Conservation (phyloP, 2,329 filamentous ascomycete genomes). For the Aureobasidium melanogenum region DNA sequence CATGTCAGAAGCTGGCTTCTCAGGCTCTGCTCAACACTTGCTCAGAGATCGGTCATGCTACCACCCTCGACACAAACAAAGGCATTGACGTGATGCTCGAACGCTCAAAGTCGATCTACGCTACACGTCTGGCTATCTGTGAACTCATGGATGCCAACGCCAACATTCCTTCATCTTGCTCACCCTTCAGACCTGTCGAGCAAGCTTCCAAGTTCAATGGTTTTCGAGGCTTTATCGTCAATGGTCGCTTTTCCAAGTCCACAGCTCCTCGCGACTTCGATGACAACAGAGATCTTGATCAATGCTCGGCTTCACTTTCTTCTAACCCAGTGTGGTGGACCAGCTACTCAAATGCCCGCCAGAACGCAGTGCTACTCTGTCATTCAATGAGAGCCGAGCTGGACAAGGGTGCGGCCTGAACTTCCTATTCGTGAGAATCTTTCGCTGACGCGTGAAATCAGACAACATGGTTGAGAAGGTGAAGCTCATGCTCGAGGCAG, state of each 20-base stretch:
- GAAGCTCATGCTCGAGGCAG: conserved; percentile 5
- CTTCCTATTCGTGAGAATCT: neutral
- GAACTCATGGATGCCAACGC: conserved; percentile 47
- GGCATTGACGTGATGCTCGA: conserved; percentile 30
- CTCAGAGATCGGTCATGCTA: conserved; percentile 34
- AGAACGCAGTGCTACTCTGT: conserved; percentile 54
- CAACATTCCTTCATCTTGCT: conserved; percentile 42
- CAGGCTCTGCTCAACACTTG: conserved; percentile 46
- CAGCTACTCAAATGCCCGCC: conserved; percentile 54
- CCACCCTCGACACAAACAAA: conserved; percentile 20
- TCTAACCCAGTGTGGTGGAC: conserved; percentile 52
- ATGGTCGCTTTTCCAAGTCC: conserved; percentile 12
- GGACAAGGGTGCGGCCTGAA: conserved; percentile 40
- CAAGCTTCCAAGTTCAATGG: conserved; percentile 24
- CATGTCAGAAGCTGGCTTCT: conserved; percentile 46
- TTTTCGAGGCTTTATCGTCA: conserved; percentile 19
- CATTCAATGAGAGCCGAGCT: conserved; percentile 50
- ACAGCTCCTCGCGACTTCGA: conserved; percentile 17
- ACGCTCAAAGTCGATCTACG: conserved; percentile 47
- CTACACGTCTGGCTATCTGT: conserved; percentile 54
- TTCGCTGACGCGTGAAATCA: neutral
- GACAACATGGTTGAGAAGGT: conserved; percentile 1
- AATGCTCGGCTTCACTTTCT: conserved; percentile 47
- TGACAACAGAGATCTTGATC: conserved; percentile 31
- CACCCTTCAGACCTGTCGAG: conserved; percentile 36